Evolutionary conservation across 139 green algal species (phyloP).

Genomic region (Chlorella sp.): DNA sequence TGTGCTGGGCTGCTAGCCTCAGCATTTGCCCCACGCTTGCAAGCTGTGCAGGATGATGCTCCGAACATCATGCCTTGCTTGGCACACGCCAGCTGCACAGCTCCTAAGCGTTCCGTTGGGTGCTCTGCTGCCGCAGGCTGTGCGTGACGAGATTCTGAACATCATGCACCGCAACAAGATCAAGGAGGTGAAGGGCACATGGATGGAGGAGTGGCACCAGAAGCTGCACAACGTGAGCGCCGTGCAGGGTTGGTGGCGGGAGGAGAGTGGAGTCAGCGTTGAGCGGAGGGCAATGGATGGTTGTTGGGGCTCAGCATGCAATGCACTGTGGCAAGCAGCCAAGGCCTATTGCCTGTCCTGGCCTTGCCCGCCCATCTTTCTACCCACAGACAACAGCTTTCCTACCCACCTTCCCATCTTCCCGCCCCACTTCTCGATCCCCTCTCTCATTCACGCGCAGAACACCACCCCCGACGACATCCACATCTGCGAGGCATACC

Average conservation of each 20-base stretch:
- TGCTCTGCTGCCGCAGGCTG: slow-evolving; percentile 51
- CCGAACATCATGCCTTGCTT: too few relatives aligned
- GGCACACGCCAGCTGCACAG: too few relatives aligned
- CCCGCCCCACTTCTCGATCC: not conserved
- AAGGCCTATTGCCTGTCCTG: not conserved
- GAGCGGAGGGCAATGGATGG: not conserved
- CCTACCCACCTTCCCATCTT: not conserved
- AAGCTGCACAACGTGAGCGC: slow-evolving; percentile 82
- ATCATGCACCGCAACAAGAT: slow-evolving; percentile 98
- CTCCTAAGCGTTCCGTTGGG: too few relatives aligned
- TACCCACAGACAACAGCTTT: not conserved
- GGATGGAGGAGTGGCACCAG: slow-evolving; percentile 98
- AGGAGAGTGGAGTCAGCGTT: not conserved
- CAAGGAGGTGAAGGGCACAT: slow-evolving; percentile 82
- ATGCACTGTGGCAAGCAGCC: not conserved
- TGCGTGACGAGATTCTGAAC: slow-evolving; percentile 98
- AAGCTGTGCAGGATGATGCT: too few relatives aligned
- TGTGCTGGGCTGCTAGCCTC: too few relatives aligned
- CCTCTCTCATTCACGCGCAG: slow-evolving; percentile 81
- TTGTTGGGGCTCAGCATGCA: too few relatives aligned
- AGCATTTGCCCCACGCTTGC: too few relatives aligned
- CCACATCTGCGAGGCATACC: slow-evolving; percentile 98
- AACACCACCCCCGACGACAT: slow-evolving; percentile 99
- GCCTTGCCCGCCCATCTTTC: too few relatives aligned
- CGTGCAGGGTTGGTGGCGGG: too few relatives aligned